Evolutionary conservation across 2,329 filamentous ascomycete genomes (phyloP).

Genomic region (Aspergillus proliferans): DNA sequence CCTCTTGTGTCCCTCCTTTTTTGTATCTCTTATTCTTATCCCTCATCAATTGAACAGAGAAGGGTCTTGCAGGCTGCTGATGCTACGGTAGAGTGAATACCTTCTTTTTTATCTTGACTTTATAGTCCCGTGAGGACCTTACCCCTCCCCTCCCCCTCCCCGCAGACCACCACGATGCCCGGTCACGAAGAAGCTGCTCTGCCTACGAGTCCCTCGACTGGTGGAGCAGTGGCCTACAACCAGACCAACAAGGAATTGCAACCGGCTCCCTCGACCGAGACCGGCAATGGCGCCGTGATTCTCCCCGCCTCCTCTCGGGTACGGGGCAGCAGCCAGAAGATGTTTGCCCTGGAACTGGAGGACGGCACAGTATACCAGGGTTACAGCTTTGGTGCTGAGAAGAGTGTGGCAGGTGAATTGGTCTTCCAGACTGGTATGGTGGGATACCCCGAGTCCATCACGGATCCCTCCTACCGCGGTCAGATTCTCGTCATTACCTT

Average conservation of each 20-base stretch:
- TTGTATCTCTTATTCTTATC: slow-evolving; percentile 4
- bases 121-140: slow-evolving; percentile 36
- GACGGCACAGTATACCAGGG: slow-evolving; percentile 89
- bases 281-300: slow-evolving; percentile 32
- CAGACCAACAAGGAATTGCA: slow-evolving; percentile 27
- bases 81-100: slow-evolving; percentile 34
- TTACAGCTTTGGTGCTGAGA: slow-evolving; percentile 91
- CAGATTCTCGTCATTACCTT: slow-evolving; percentile 97
- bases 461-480: slow-evolving; percentile 79
- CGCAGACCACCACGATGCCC: slow-evolving; percentile 21
- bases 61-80: slow-evolving; percentile 27
- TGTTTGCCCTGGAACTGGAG: slow-evolving; percentile 84
- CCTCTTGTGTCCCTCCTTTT: slow-evolving; percentile 3
- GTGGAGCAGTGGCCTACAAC: slow-evolving; percentile 35
- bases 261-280: slow-evolving; percentile 23
- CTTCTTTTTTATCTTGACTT: slow-evolving; percentile 6
- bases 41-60: not conserved
- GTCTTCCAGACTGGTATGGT: slow-evolving; percentile 99
- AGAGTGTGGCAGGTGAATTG: slow-evolving; percentile 90
- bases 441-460: slow-evolving; percentile 92
- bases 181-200: slow-evolving; percentile 25
- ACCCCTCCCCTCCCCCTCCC: slow-evolving; percentile 9
- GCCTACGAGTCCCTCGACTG: slow-evolving; percentile 35
- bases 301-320: slow-evolving; percentile 59
- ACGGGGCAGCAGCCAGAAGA: slow-evolving; percentile 47